Evolutionary conservation across 2,329 filamentous ascomycete species (phyloP).

Genomic region (Trichoderma endophyticum): DNA sequence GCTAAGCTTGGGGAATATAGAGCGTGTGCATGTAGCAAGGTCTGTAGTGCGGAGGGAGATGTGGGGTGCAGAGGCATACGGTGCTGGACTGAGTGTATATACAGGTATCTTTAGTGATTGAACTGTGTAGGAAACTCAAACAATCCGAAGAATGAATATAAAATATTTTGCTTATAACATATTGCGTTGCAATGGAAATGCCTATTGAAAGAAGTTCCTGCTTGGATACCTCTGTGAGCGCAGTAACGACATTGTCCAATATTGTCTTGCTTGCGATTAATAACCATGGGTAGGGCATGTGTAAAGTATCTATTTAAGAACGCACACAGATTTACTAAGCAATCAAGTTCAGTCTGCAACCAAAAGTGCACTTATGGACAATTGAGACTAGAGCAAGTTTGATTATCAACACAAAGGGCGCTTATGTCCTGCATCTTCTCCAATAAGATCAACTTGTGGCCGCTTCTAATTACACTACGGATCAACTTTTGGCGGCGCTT

Average conservation of each 20-base stretch:
- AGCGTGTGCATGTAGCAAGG: not conserved
- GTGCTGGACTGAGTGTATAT: not conserved
- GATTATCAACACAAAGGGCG: not conserved
- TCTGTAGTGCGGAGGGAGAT: not conserved
- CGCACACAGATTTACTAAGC: too few relatives aligned
- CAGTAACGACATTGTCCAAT: not conserved
- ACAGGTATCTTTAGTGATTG: not conserved
- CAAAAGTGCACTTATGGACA: not conserved
- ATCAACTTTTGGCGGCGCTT: not conserved
- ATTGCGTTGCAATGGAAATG: not conserved
- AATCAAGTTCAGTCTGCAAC: not conserved
- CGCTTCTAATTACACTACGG: too few relatives aligned
- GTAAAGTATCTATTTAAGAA: not conserved
- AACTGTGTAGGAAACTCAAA: not conserved
- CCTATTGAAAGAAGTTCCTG: accelerated
- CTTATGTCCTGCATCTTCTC: not conserved
- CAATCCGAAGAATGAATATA: not conserved
- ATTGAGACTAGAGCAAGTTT: not conserved
- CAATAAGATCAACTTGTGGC: not conserved
- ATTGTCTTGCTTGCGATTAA: not conserved
- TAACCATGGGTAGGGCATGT: not conserved
- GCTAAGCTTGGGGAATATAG: not conserved
- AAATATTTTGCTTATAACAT: not conserved
- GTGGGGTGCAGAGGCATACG: not conserved
- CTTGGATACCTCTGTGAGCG: not conserved